Base-by-base conservation (phyloP, 148 eudicot genomes). In the Heliosperma pusillum region DNA sequence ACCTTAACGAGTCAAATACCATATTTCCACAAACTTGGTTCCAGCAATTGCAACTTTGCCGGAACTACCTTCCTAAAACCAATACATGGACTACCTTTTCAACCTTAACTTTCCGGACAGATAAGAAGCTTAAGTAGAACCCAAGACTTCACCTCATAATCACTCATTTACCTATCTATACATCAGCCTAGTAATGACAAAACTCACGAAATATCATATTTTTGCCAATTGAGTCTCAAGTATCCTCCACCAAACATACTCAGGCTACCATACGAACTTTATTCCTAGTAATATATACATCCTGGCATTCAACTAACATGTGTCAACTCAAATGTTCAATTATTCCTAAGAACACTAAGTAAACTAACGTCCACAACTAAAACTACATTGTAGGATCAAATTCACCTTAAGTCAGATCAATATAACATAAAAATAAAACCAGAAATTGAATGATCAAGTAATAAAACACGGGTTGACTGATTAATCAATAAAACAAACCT, bases 301-400 rank as follows among this genome's bases (percentile, higher is more conserved):
- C 26, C 26, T 45, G 57, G 72, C 76, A 72, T 72, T 57, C 47
- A 44, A 72, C 67, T 42, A 15, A 40, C 15, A 24, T 20, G 42
- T 58, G 59, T n/a, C 59, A 16, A 55, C n/a, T 55, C 25, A 29
- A 63, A 63, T 16, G 40, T 5, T 63, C 42, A 7, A 58, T 29
- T 63, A 36, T 26, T 63, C 36, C 13, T 29, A 16, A 63, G 10
- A 63, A 29, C 67, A 63, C 67, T 63, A 27, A 10, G 29, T n/a
- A 27, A 63, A 57, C 61, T 16, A 63, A 27, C 66, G 11, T 27
- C 66, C 42, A 15, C 12, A 25, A 25, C 40, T 7, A 15, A 29
- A 10, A 63, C 66, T 13, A 63, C n/a, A 26, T 11, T 63, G 30
- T 19, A 13, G n/a, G 66, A 63, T 63, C 66, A 63, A 63, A 63